phyloP scores from a whole-genome alignment of 2,329 filamentous ascomycete species.

The Nigrograna mackinnonii region DNA sequence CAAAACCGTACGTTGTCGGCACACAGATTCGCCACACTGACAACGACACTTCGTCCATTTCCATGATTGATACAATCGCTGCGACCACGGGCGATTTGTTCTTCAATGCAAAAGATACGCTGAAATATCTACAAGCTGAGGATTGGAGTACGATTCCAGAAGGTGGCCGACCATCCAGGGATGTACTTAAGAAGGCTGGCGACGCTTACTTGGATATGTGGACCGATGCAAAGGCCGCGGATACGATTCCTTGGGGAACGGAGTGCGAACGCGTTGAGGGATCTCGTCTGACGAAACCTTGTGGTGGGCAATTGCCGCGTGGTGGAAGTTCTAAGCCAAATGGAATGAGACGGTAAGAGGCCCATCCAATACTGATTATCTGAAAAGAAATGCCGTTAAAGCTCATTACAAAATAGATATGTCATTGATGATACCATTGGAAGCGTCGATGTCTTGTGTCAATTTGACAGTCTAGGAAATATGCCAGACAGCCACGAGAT shows the following conservation, averaged over 20 bases:
- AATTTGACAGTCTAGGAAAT: slow-evolving; percentile 31
- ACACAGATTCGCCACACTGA: slow-evolving; percentile 27
- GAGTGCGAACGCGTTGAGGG: slow-evolving; percentile 33
- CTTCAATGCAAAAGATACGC: slow-evolving; percentile 30
- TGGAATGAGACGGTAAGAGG: slow-evolving; percentile 29
- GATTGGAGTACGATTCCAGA: slow-evolving; percentile 24
- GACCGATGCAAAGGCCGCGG: slow-evolving; percentile 30
- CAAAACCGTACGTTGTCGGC: slow-evolving; percentile 28
- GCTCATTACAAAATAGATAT: no score
- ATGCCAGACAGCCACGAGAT: slow-evolving; percentile 35
- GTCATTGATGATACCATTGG: slow-evolving; percentile 31
- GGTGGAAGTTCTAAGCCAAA: slow-evolving; percentile 30
- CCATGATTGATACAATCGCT: slow-evolving; percentile 29
- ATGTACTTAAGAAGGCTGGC: slow-evolving; percentile 26
- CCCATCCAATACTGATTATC: no score
- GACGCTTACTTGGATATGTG: slow-evolving; percentile 37
- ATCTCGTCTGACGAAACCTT: slow-evolving; percentile 24
- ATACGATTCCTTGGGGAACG: slow-evolving; percentile 31
- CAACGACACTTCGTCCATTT: slow-evolving; percentile 24
- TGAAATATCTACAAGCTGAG: slow-evolving; percentile 28
- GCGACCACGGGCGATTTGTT: slow-evolving; percentile 33
- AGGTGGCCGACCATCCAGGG: slow-evolving; percentile 22
- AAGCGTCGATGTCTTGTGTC: slow-evolving; percentile 32
- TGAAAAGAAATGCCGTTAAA: no score
- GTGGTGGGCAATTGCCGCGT: slow-evolving; percentile 22